Evolutionary conservation across 768 basidiomycete species (phyloP).

Genomic region (Kwoniella sp.): DNA sequence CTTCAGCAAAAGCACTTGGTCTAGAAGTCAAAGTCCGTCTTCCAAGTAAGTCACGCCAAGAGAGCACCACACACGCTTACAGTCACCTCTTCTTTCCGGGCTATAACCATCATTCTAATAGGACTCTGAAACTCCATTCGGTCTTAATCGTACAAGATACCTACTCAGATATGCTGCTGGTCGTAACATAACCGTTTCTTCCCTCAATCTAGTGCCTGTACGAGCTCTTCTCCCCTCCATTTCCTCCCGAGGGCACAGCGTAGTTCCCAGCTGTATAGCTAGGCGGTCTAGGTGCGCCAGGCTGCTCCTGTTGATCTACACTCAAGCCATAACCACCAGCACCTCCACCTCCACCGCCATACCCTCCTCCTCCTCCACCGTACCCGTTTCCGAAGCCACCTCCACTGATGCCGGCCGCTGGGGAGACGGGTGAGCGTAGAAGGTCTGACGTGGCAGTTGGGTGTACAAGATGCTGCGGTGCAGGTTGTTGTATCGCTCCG

Average conservation of each 20-base stretch:
- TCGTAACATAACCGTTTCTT: too few relatives aligned
- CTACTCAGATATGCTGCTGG: too few relatives aligned
- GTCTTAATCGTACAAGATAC: too few relatives aligned
- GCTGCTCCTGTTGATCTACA: not conserved
- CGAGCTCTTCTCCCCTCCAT: slow-evolving; percentile 19
- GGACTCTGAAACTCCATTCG: too few relatives aligned
- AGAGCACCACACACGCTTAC: too few relatives aligned
- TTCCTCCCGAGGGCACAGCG: not conserved
- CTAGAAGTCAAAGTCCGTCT: too few relatives aligned
- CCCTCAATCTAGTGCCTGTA: slow-evolving; percentile 11
- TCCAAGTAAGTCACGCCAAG: too few relatives aligned
- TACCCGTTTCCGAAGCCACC: not conserved
- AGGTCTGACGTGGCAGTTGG: slow-evolving; percentile 15
- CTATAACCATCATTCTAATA: too few relatives aligned
- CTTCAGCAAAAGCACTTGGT: too few relatives aligned
- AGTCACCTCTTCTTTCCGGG: too few relatives aligned
- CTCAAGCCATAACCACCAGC: slow-evolving; percentile 3
- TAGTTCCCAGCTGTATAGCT: slow-evolving; percentile 27
- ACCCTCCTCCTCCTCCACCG: not conserved
- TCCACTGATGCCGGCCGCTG: not conserved
- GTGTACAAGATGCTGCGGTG: slow-evolving; percentile 33
- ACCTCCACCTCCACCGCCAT: not conserved
- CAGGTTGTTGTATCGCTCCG: slow-evolving; percentile 16
- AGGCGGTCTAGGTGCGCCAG: slow-evolving; percentile 13
- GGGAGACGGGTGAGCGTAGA: slow-evolving; percentile 22